A percentile compares a stretch with the other conserved stretches of the same genome.
Conservation (phyloP, 805 yeast genomes). For the Lipomyces anomalus region DNA sequence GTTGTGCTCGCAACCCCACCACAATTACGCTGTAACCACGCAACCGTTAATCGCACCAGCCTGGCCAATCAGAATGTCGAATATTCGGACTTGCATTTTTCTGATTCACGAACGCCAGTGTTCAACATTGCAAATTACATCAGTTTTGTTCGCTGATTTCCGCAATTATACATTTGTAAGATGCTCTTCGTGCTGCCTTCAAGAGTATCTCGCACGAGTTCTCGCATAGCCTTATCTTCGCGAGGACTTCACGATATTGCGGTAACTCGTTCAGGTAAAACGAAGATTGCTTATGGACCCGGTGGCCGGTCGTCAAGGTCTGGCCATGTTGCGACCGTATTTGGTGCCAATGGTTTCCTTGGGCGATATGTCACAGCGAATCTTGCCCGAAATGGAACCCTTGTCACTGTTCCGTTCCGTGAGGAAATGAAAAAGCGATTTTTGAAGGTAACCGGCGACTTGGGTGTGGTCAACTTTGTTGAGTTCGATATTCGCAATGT, state of each 20-base stretch:
- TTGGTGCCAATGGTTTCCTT: slow-evolving; percentile 74
- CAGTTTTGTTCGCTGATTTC: too few relatives aligned
- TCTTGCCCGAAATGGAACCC: slow-evolving; percentile 76
- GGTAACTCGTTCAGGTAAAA: slow-evolving; percentile 70
- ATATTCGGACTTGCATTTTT: too few relatives aligned
- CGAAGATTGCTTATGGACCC: slow-evolving; percentile 60
- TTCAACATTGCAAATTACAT: too few relatives aligned
- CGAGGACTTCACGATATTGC: slow-evolving; percentile 37
- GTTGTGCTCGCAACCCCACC: too few relatives aligned
- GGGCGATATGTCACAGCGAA: slow-evolving; percentile 68
- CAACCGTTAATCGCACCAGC: too few relatives aligned
- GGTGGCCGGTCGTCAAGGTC: slow-evolving; percentile 81
- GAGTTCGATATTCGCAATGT: slow-evolving; percentile 79
- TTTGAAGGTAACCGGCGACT: slow-evolving; percentile 75
- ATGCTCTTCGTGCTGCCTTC: too few relatives aligned
- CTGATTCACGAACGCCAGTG: too few relatives aligned
- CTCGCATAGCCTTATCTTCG: neutral
- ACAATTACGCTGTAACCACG: too few relatives aligned
- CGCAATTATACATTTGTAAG: too few relatives aligned
- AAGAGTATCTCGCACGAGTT: too few relatives aligned
- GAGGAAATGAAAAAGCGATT: slow-evolving; percentile 74
- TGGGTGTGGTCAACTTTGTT: slow-evolving; percentile 78
- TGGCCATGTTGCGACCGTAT: slow-evolving; percentile 83
- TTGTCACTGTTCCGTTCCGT: slow-evolving; percentile 70
- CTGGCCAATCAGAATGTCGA: too few relatives aligned